phyloP scores from a whole-genome alignment of 495 filamentous ascomycete genomes.

The Penicillium alfredii region DNA sequence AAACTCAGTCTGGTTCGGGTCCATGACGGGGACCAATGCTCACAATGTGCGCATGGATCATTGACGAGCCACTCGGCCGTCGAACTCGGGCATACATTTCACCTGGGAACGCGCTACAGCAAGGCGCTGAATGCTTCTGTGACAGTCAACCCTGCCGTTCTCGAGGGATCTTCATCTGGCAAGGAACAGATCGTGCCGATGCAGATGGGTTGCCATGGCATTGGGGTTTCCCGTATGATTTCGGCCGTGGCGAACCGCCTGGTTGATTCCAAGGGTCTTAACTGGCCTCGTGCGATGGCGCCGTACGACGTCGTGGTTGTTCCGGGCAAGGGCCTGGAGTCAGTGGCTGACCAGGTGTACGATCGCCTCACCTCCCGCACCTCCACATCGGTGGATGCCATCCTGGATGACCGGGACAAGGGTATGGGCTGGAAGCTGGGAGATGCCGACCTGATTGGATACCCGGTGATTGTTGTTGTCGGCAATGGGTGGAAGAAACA shows the following conservation, averaged over 20 bases:
- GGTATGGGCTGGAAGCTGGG: constrained; percentile 74
- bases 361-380: constrained; percentile 39
- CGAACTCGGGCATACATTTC: constrained; percentile 92
- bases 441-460: constrained; percentile 86
- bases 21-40: constrained; percentile 63
- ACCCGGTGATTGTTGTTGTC: constrained; percentile 73
- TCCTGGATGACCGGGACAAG: constrained; percentile 72
- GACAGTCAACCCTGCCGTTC: constrained; percentile 27
- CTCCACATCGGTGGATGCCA: constrained; percentile 44
- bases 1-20: constrained; percentile 56
- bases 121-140: constrained; percentile 62
- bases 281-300: constrained; percentile 82
- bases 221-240: constrained; percentile 87
- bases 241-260: constrained; percentile 72
- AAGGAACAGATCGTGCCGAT: constrained; percentile 47
- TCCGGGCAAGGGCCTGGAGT: constrained; percentile 42
- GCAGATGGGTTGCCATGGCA: constrained; percentile 95
- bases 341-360: constrained; percentile 53
- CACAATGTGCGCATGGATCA: constrained; percentile 56
- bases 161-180: constrained; percentile 13
- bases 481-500: constrained; percentile 67
- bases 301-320: constrained; percentile 78
- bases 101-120: constrained; percentile 85
- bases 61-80: constrained; percentile 68
- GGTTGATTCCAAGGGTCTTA: constrained; percentile 69